phyloP scores from a whole-genome alignment of 208 protist species.

The Strigomonas galati region DNA sequence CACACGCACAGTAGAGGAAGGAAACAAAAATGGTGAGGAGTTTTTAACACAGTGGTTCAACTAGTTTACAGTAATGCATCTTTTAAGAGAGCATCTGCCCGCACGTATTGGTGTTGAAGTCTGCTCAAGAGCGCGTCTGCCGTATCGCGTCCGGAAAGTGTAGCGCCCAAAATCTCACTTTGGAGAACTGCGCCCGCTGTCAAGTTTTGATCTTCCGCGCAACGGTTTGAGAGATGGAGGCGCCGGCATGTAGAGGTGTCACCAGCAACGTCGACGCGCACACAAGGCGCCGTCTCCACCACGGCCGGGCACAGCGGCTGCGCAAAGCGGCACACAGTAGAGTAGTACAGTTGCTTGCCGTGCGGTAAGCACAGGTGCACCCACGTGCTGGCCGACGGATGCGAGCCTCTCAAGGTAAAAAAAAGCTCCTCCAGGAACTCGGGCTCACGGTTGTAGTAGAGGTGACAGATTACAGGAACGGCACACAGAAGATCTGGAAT shows the following conservation, averaged over 20 bases:
- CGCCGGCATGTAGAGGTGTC: not conserved
- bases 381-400: slow-evolving; percentile 16
- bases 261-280: not conserved
- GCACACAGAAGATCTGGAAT: slow-evolving; percentile 21
- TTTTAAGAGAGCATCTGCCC: not conserved
- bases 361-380: slow-evolving; percentile 15
- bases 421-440: slow-evolving; percentile 28
- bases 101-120: not conserved
- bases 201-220: not conserved
- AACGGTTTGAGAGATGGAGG: not conserved
- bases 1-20: too few relatives aligned
- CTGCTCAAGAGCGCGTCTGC: not conserved
- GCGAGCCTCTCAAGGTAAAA: slow-evolving; percentile 11
- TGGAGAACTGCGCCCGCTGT: not conserved
- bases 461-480: slow-evolving; percentile 23
- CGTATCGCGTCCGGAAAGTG: not conserved
- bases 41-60: too few relatives aligned
- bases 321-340: slow-evolving; percentile 4
- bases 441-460: slow-evolving; percentile 21
- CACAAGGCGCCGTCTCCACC: not conserved
- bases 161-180: not conserved
- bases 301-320: slow-evolving; percentile 7
- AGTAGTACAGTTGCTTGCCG: slow-evolving; percentile 9
- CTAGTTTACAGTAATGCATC: too few relatives aligned
- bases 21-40: too few relatives aligned